Conservation (phyloP, 306 rosid species). For the Prunus fruticosa region DNA sequence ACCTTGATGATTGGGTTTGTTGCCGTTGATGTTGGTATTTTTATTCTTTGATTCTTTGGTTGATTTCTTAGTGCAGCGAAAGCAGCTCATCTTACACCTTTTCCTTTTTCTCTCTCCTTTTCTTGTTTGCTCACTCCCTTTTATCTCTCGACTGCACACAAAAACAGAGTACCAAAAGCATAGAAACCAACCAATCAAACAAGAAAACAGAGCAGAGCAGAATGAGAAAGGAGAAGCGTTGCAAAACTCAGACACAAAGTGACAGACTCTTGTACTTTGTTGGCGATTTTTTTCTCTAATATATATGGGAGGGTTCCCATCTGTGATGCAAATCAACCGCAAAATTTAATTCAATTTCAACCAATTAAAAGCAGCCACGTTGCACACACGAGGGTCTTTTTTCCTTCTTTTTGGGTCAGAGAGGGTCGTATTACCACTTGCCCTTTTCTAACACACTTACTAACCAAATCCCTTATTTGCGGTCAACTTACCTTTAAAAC, state of each 20-base stretch:
- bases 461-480: too few species aligned
- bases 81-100: slow-evolving; percentile 65
- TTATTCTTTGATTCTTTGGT: slow-evolving; percentile 31
- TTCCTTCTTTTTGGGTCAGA: too few species aligned
- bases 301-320: background rate
- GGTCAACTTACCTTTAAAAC: too few species aligned
- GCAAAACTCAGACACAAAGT: slow-evolving; percentile 5
- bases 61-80: slow-evolving; percentile 48
- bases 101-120: background rate
- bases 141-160: slow-evolving; percentile 23
- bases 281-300: background rate
- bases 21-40: slow-evolving; percentile 6
- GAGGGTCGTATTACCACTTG: too few species aligned
- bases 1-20: slow-evolving; percentile 38
- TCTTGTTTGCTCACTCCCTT: slow-evolving; percentile 4
- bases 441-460: too few species aligned
- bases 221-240: slow-evolving; percentile 3
- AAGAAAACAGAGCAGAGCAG: slow-evolving; percentile 21
- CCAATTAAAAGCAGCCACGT: slow-evolving; percentile 24
- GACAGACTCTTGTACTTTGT: slow-evolving; percentile 2
- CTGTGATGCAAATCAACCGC: slow-evolving; percentile 26
- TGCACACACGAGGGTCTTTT: background rate
- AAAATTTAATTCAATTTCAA: background rate
- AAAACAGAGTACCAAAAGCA: slow-evolving; percentile 28
- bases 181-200: slow-evolving; percentile 15